phyloP scores from a whole-genome alignment of 805 yeast genomes.

The Myxozyma sirexii region DNA sequence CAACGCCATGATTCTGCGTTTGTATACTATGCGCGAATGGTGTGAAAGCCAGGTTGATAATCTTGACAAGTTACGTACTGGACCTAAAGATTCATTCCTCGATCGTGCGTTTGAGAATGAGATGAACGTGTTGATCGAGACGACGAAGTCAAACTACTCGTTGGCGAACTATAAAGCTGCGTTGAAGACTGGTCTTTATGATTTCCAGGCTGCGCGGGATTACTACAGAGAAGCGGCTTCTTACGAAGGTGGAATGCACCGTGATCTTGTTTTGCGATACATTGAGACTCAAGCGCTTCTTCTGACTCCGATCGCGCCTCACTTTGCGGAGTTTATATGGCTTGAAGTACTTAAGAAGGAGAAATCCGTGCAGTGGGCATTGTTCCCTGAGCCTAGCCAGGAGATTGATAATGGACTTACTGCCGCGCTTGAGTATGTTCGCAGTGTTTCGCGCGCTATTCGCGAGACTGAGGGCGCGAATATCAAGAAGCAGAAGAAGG shows the following conservation, averaged over 20 bases:
- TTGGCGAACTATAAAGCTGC: conserved; percentile 84
- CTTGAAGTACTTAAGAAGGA: conserved; percentile 73
- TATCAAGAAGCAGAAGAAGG: conserved; percentile 82
- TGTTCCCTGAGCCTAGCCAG: conserved; percentile 75
- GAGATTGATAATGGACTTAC: conserved; percentile 63
- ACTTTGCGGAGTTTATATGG: conserved; percentile 88
- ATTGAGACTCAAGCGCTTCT: conserved; percentile 84
- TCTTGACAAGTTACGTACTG: conserved; percentile 39
- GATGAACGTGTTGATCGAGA: conserved; percentile 78
- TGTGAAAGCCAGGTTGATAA: conserved; percentile 66
- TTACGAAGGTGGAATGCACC: conserved; percentile 70
- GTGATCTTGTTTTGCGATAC: conserved; percentile 75
- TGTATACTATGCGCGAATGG: conserved; percentile 94
- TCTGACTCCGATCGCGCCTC: conserved; percentile 93
- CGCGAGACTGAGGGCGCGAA: conserved; percentile 92
- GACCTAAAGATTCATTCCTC: conserved; percentile 63
- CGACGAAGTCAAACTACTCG: conserved; percentile 69
- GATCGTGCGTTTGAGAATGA: conserved; percentile 92
- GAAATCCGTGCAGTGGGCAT: conserved; percentile 69
- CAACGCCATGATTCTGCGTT: conserved; percentile 93
- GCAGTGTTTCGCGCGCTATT: conserved; percentile 74
- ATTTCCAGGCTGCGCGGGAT: conserved; percentile 93
- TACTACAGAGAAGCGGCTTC: conserved; percentile 82
- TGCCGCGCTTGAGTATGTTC: conserved; percentile 77
- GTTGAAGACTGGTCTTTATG: conserved; percentile 87